These are phyloP conservation scores for Gomphus bonarii DNA, from an alignment of 1,284 basidiomycete species.

Conservation along the genomic window DNA sequence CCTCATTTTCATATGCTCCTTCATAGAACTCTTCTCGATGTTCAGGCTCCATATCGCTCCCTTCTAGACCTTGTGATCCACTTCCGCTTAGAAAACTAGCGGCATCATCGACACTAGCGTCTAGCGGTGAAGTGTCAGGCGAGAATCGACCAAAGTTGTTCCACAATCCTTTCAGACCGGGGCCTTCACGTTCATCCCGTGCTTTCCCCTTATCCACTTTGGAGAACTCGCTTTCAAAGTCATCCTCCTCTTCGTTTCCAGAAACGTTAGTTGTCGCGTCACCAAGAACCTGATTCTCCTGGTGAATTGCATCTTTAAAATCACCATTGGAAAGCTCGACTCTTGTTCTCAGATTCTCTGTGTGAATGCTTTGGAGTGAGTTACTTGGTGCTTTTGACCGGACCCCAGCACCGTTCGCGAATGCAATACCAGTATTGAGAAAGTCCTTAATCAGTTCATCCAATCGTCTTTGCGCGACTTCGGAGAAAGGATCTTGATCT, in stretches of 20 bases:
- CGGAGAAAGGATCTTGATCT: conserved; percentile 4
- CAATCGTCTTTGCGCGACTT: background rate
- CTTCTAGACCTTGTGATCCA: background rate
- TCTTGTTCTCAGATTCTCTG: background rate
- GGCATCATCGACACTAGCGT: background rate
- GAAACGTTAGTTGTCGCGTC: background rate
- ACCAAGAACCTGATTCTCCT: background rate
- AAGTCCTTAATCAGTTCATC: conserved; percentile 3
- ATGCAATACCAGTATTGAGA: background rate
- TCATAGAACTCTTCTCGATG: background rate
- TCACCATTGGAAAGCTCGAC: background rate
- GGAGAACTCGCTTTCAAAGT: background rate
- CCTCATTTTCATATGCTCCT: background rate
- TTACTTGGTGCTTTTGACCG: no score
- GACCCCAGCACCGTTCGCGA: conserved; percentile 1
- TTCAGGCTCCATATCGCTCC: background rate
- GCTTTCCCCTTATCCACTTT: conserved; percentile 4
- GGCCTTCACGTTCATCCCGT: conserved; percentile 1
- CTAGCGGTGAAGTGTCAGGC: background rate
- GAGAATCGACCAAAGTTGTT: background rate
- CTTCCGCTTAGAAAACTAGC: background rate
- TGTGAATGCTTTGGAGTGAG: background rate
- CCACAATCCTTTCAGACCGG: background rate
- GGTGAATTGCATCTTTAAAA: background rate
- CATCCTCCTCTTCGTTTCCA: background rate